Evolutionary conservation across 176 grass and related monocot genomes (phyloP).

Genomic region (Aegilops umbellulata): DNA sequence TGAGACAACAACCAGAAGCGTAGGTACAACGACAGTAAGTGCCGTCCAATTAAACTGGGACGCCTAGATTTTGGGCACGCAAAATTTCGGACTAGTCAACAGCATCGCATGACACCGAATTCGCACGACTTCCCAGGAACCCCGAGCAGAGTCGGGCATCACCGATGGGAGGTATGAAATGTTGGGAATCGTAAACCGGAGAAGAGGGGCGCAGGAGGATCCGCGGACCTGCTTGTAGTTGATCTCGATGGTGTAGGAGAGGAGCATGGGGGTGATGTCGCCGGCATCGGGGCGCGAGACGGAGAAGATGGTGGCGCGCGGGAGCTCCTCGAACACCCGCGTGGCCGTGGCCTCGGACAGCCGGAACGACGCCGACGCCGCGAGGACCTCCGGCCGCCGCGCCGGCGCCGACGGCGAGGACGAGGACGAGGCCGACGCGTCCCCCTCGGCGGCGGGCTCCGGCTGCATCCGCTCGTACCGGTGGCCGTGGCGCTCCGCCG

Average conservation of each 20-base stretch:
- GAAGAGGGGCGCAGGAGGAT: background rate
- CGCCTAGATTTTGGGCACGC: background rate
- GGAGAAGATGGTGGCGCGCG: constrained; percentile 61
- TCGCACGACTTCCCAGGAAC: background rate
- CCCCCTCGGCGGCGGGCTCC: constrained; percentile 9
- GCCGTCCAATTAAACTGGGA: background rate
- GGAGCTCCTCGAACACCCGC: constrained; percentile 80
- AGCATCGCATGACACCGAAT: background rate
- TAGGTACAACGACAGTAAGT: background rate
- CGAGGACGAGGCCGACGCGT: background rate
- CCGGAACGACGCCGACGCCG: constrained; percentile 60
- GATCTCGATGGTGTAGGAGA: constrained; percentile 93
- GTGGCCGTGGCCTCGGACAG: constrained; percentile 40
- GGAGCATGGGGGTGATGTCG: constrained; percentile 92
- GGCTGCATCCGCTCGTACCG: constrained; percentile 59
- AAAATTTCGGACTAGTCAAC: background rate
- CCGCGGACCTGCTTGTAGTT: constrained; percentile 82
- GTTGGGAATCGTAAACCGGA: background rate
- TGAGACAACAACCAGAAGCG: background rate
- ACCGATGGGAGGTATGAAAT: background rate
- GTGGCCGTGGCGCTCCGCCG: constrained; percentile 31
- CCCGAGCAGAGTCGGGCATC: background rate
- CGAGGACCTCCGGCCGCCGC: constrained; percentile 50
- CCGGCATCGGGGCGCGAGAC: constrained; percentile 83
- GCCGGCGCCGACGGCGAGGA: constrained; percentile 10